Base-by-base conservation (phyloP, 2,329 filamentous ascomycete genomes). In the Calonectria honghensis region DNA sequence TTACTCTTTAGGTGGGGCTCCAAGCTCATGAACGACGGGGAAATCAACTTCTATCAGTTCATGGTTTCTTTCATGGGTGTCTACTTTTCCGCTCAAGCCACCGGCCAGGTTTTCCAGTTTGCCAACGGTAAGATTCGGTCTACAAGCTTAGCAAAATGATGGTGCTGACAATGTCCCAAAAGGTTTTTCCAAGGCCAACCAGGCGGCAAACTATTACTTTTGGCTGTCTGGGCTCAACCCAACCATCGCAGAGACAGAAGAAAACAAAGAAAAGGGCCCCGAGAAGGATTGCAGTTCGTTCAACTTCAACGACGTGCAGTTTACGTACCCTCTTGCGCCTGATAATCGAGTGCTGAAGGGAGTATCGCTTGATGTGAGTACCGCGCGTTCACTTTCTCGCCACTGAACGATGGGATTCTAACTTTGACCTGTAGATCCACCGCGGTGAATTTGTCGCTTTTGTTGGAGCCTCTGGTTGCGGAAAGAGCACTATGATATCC, bases 401-500 rank as follows among this genome's bases (percentile, higher is more conserved):
- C 10, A 7, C 27, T 41, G 10, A 52, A 18, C 7, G 6, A 6
- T 29, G n/a, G 10, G 3, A 11, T n/a, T 2, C 27, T 24, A n/a
- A 11, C 10, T 27, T 35, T 3, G 32, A 7, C n/a, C 16, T 2
- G 3, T 9, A 63, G 57, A 50, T 65, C 18, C 29, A 48, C 29
- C 85, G 84, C 1, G 88, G 88, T 27, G 84, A 89, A 67, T 90
- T 88, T 59, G 84, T 88, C 2, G 90, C 89, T 0, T 84, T 91
- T 24, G 90, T 91, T 0, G 90, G 90, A 32, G 72, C 67, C 3
- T 70, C 72, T 2, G 57, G 68, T 2, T 90, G 88, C 69, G 90
- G 90, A 0, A 93, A 93, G 80, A 90, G 88, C 3, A 93, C 91
- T 1, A 89, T 90, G 63, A 86, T 93, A 69, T 87, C 88, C 14